Conservation (phyloP, 2,329 filamentous ascomycete genomes). For the Cercospora zeina region DNA sequence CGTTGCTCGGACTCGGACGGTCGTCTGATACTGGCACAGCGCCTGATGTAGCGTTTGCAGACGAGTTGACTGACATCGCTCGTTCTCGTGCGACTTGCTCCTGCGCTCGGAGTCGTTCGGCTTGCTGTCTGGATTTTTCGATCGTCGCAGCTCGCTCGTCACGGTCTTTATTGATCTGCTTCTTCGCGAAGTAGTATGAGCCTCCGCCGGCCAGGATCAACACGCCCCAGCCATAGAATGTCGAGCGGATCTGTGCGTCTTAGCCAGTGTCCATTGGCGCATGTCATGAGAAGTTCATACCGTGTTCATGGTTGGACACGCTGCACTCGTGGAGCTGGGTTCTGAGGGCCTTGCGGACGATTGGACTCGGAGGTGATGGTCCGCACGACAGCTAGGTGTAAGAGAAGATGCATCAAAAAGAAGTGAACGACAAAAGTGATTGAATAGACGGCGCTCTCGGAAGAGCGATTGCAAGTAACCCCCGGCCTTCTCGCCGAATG, state of each 20-base stretch:
- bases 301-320: slow-evolving; percentile 4
- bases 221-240: slow-evolving; percentile 82
- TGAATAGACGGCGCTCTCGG: neutral
- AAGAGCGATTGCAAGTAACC: too few relatives aligned
- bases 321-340: neutral
- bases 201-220: slow-evolving; percentile 84
- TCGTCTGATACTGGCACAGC: slow-evolving; percentile 15
- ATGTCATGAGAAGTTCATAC: neutral
- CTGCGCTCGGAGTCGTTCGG: slow-evolving; percentile 32
- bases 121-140: slow-evolving; percentile 56
- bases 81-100: slow-evolving; percentile 27
- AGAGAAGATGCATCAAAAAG: neutral
- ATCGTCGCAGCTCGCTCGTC: slow-evolving; percentile 68
- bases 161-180: slow-evolving; percentile 88
- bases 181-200: slow-evolving; percentile 95
- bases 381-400: neutral
- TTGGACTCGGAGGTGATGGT: neutral
- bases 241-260: slow-evolving; percentile 32
- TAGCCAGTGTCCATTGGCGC: slow-evolving; percentile 1
- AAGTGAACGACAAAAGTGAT: neutral
- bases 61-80: slow-evolving; percentile 19
- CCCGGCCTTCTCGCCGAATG: slow-evolving; percentile 11
- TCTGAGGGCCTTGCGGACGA: neutral
- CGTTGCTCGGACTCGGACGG: slow-evolving; percentile 27
- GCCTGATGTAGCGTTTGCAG: slow-evolving; percentile 44